Evolutionary conservation across 176 grass and related monocot genomes (phyloP).

Genomic region (Oryza nivara): DNA sequence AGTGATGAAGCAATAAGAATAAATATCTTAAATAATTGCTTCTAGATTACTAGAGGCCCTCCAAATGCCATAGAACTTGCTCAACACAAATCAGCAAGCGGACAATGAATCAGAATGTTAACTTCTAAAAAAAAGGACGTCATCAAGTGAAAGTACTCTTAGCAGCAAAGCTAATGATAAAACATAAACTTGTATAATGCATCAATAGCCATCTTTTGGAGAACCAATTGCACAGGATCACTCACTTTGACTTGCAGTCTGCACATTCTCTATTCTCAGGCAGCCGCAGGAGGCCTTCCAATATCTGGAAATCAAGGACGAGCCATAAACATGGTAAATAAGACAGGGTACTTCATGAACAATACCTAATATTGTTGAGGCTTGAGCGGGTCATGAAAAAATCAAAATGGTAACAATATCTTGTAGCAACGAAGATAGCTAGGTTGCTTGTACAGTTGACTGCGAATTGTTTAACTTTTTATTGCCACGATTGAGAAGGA

Average conservation of each 20-base stretch:
- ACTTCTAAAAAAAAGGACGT: not conserved
- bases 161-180: not conserved
- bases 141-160: not conserved
- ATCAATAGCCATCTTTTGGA: conserved; percentile 25
- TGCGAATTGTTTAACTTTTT: not conserved
- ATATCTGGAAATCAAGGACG: conserved; percentile 56
- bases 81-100: not conserved
- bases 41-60: not conserved
- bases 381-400: not conserved
- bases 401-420: not conserved
- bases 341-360: not conserved
- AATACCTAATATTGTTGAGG: not conserved
- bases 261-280: conserved; percentile 95
- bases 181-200: not conserved
- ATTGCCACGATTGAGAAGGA: not conserved
- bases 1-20: not conserved
- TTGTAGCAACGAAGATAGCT: not conserved
- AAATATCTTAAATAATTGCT: not conserved
- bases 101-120: not conserved
- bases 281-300: conserved; percentile 76
- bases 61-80: not conserved
- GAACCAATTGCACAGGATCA: conserved; percentile 16
- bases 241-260: conserved; percentile 98
- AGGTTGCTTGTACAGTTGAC: conserved; percentile 10
- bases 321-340: not conserved